Conservation (phyloP, 2,329 filamentous ascomycete genomes). For the Penicillium sp. region DNA sequence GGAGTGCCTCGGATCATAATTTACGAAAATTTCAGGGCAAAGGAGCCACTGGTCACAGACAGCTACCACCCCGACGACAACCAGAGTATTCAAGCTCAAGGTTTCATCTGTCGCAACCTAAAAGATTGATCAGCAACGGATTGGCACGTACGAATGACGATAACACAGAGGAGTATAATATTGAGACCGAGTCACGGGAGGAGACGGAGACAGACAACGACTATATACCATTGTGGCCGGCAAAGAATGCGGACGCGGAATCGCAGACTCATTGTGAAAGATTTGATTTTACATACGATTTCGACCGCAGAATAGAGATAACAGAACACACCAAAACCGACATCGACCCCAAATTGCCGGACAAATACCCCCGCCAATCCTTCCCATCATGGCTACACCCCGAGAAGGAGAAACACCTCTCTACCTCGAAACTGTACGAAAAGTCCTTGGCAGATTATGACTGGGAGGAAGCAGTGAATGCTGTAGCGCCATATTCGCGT, state of each 20-base stretch:
- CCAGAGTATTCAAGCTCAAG: slow-evolving; percentile 22
- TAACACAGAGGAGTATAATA: slow-evolving; percentile 15
- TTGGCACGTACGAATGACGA: slow-evolving; percentile 27
- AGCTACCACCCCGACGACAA: slow-evolving; percentile 19
- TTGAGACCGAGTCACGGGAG: slow-evolving; percentile 4
- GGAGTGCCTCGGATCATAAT: slow-evolving; percentile 17
- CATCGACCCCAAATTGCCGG: background rate
- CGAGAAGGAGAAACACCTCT: slow-evolving; percentile 21
- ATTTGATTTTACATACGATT: slow-evolving; percentile 10
- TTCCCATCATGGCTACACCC: slow-evolving; percentile 16
- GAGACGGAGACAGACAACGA: slow-evolving; percentile 5
- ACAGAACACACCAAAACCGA: background rate
- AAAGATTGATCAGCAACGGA: slow-evolving; percentile 31
- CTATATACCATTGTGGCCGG: slow-evolving; percentile 9
- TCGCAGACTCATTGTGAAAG: slow-evolving; percentile 7
- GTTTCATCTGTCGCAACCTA: slow-evolving; percentile 23
- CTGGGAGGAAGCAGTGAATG: slow-evolving; percentile 36
- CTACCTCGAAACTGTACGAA: slow-evolving; percentile 28
- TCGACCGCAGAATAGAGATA: slow-evolving; percentile 6
- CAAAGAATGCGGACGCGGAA: slow-evolving; percentile 9
- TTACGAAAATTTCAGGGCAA: slow-evolving; percentile 22
- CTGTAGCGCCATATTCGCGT: slow-evolving; percentile 38
- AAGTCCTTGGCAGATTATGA: slow-evolving; percentile 23
- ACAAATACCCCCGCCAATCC: slow-evolving; percentile 2
- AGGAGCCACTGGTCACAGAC: slow-evolving; percentile 16